phyloP scores from a whole-genome alignment of 345 rosid species.

The Mangifera indica region DNA sequence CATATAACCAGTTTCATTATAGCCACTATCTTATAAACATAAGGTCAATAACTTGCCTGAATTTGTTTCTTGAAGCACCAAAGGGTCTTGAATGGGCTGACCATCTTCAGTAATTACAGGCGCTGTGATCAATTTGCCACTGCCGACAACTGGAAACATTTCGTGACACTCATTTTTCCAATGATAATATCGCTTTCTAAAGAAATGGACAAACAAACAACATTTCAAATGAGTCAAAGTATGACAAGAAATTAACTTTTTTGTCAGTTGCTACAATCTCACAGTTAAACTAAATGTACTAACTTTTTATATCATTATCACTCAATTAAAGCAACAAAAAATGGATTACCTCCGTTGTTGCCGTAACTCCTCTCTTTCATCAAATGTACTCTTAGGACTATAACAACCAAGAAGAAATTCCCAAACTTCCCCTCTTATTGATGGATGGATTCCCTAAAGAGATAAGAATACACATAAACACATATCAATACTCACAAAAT shows the following conservation, averaged over 20 bases:
- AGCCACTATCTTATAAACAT: conserved; percentile 22
- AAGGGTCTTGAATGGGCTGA: conserved; percentile 76
- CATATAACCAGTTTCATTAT: conserved; percentile 14
- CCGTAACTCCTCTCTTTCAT: conserved; percentile 79
- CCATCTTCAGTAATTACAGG: conserved; percentile 87
- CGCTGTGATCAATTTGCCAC: conserved; percentile 84
- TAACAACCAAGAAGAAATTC: conserved; percentile 93
- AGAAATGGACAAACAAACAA: conserved; percentile 18
- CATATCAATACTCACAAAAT: conserved; percentile 12
- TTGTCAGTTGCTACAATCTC: neutral
- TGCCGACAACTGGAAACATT: conserved; percentile 81
- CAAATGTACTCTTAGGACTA: conserved; percentile 87
- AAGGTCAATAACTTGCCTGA: conserved; percentile 35
- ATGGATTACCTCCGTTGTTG: conserved; percentile 69
- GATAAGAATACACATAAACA: neutral
- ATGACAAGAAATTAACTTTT: too few relatives aligned
- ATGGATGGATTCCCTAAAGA: conserved; percentile 86
- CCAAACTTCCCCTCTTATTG: conserved; percentile 99
- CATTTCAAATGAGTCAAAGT: neutral
- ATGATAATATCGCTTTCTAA: conserved; percentile 66
- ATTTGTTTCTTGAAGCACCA: conserved; percentile 68
- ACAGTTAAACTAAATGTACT: neutral
- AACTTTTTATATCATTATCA: neutral
- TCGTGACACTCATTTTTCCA: conserved; percentile 81
- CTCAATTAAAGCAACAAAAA: conserved; percentile 8